A percentile compares a stretch with the other conserved stretches of the same genome.
phyloP scores from a whole-genome alignment of 148 eudicot genomes.

The Cornus suecica region DNA sequence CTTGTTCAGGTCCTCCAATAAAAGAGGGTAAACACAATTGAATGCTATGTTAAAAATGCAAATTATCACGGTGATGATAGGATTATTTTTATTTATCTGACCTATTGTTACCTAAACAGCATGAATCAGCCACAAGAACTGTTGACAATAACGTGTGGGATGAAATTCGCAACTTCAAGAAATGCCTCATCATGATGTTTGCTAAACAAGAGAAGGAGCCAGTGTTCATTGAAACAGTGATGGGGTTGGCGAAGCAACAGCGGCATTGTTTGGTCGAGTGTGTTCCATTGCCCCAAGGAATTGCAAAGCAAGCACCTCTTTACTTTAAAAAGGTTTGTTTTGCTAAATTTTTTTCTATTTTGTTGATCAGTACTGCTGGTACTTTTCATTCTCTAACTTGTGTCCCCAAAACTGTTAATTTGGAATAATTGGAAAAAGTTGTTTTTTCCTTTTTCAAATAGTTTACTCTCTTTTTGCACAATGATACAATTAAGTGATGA shows the following conservation, averaged over 20 bases:
- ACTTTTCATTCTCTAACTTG: neutral
- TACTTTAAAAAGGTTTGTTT: conserved; percentile 80
- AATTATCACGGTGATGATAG: too few species aligned
- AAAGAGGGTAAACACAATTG: neutral
- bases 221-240: conserved; percentile 85
- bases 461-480: neutral
- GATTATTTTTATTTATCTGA: neutral
- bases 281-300: conserved; percentile 68
- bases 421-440: neutral
- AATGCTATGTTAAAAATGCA: neutral
- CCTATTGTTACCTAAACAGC: conserved; percentile 44
- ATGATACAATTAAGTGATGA: too few species aligned
- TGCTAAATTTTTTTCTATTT: neutral
- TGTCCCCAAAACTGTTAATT: neutral
- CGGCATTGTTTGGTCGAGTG: conserved; percentile 97
- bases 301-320: conserved; percentile 76
- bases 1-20: too few species aligned
- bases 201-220: conserved; percentile 87
- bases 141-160: conserved; percentile 94
- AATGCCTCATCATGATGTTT: conserved; percentile 94
- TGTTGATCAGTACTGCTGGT: neutral
- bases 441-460: neutral
- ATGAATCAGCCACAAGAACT: conserved; percentile 77
- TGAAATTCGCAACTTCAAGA: conserved; percentile 94
- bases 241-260: conserved; percentile 71